Conservation (phyloP, 495 filamentous ascomycete species). For the Aspergillus affinis region DNA sequence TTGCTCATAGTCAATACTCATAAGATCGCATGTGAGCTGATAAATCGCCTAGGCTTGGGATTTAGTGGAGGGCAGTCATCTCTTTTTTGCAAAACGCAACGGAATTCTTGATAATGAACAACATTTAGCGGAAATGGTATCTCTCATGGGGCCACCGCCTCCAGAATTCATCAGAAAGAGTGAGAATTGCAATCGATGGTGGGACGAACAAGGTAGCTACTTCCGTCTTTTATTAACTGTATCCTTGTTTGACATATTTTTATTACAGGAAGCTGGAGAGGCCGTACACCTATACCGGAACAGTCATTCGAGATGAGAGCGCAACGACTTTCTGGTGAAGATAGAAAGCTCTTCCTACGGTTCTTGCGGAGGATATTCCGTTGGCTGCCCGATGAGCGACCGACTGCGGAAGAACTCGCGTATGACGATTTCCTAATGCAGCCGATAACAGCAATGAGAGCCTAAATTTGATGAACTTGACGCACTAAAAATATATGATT, state of each 20-base stretch:
- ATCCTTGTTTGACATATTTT: conserved; percentile 2
- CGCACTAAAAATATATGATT: too few species aligned
- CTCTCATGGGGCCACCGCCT: conserved; percentile 34
- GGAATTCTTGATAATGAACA: conserved; percentile 26
- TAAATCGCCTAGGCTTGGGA: conserved; percentile 19
- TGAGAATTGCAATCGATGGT: conserved; percentile 25
- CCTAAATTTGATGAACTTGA: too few species aligned
- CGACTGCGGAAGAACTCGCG: conserved; percentile 33
- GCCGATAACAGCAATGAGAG: not conserved
- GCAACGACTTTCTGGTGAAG: conserved; percentile 19
- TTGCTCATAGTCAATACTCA: conserved; percentile 6
- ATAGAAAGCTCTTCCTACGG: conserved; percentile 29
- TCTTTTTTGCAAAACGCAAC: conserved; percentile 21
- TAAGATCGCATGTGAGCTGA: conserved; percentile 5
- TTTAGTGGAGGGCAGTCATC: conserved; percentile 15
- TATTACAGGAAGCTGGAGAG: conserved; percentile 26
- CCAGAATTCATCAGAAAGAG: conserved; percentile 29
- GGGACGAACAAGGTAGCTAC: conserved; percentile 28
- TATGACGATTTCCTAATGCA: conserved; percentile 28
- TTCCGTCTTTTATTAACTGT: not conserved
- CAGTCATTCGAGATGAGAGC: conserved; percentile 22
- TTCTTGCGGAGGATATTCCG: conserved; percentile 32
- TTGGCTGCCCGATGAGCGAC: conserved; percentile 37
- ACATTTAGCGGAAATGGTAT: conserved; percentile 37
- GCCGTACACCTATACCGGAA: conserved; percentile 22